Evolutionary conservation across 2,329 filamentous ascomycete species (phyloP).

Genomic region (Fusarium tjaetaba): DNA sequence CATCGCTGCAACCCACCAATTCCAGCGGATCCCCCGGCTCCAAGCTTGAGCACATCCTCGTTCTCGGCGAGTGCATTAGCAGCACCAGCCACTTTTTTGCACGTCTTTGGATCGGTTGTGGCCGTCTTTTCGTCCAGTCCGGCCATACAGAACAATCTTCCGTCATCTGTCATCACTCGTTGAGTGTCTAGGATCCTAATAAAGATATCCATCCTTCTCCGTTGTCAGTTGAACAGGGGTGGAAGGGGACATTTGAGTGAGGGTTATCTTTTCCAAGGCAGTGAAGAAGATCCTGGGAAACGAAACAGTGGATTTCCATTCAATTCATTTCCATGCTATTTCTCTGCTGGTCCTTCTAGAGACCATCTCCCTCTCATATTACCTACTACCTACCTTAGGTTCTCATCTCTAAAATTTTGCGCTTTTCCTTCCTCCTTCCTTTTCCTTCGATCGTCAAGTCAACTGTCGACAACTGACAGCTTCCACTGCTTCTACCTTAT

Average conservation of each 20-base stretch:
- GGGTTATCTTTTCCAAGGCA: slow-evolving; percentile 42
- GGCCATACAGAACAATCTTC: slow-evolving; percentile 30
- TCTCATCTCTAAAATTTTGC: background rate
- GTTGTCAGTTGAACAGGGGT: slow-evolving; percentile 22
- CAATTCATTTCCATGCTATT: slow-evolving; percentile 2
- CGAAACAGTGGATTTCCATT: slow-evolving; percentile 10
- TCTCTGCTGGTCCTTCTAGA: background rate
- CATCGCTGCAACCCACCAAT: slow-evolving; percentile 34
- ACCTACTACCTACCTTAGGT: background rate
- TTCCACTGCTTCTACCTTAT: slow-evolving; percentile 1
- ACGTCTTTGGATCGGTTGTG: slow-evolving; percentile 21
- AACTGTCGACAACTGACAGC: slow-evolving; percentile 13
- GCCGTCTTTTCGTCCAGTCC: slow-evolving; percentile 27
- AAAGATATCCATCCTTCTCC: slow-evolving; percentile 7
- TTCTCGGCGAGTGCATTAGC: slow-evolving; percentile 16
- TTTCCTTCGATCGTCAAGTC: background rate
- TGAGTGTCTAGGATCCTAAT: background rate
- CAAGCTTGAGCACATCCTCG: slow-evolving; percentile 27
- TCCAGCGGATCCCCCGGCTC: slow-evolving; percentile 30
- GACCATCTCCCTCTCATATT: background rate
- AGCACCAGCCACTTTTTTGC: slow-evolving; percentile 28
- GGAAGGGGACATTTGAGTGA: slow-evolving; percentile 27
- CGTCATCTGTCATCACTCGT: slow-evolving; percentile 37
- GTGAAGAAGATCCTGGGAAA: slow-evolving; percentile 18
- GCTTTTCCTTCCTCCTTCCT: slow-evolving; percentile 4